phyloP scores from a whole-genome alignment of 1,284 basidiomycete genomes.

The Rugosomyces carneus region DNA sequence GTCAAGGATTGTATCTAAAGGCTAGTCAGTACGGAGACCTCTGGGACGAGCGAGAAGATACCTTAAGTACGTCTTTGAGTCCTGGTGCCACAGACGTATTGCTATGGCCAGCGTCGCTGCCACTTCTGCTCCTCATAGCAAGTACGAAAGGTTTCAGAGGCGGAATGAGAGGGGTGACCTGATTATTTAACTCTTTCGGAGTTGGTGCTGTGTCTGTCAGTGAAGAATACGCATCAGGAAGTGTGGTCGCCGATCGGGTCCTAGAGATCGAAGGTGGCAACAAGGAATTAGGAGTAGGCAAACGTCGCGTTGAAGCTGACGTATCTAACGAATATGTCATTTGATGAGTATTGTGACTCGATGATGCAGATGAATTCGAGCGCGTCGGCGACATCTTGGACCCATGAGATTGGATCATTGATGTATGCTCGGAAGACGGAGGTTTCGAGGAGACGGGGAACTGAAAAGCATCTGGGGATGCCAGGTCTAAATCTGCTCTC shows the following conservation, averaged over 20 bases:
- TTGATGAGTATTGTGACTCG: conserved; percentile 34
- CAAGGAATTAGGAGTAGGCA: conserved; percentile 23
- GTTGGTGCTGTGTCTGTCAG: conserved; percentile 8
- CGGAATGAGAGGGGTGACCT: conserved; percentile 28
- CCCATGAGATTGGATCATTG: conserved; percentile 12
- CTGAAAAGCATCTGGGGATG: conserved; percentile 37
- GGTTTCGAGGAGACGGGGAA: conserved; percentile 29
- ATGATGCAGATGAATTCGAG: conserved; percentile 19
- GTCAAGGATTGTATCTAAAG: conserved; percentile 56
- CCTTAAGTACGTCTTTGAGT: conserved; percentile 70
- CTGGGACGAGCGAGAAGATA: conserved; percentile 20
- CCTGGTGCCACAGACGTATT: conserved; percentile 42
- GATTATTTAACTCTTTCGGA: conserved; percentile 7
- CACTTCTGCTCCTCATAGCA: conserved; percentile 38
- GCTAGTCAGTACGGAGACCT: neutral
- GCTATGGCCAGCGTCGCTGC: conserved; percentile 34
- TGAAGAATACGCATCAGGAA: conserved; percentile 27
- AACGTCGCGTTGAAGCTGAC: conserved; percentile 29
- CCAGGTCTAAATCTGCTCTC: conserved; percentile 30
- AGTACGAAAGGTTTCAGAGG: conserved; percentile 40
- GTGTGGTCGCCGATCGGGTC: conserved; percentile 45
- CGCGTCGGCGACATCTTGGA: conserved; percentile 26
- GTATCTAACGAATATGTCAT: conserved; percentile 51
- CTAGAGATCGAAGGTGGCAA: conserved; percentile 35
- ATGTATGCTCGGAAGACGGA: conserved; percentile 11